Percentiles rank a stretch among this genome's conserved stretches.
These are phyloP conservation scores for Trypanosomatidae sp. DNA, from an alignment of 208 protist species.

Conservation along the genomic window DNA sequence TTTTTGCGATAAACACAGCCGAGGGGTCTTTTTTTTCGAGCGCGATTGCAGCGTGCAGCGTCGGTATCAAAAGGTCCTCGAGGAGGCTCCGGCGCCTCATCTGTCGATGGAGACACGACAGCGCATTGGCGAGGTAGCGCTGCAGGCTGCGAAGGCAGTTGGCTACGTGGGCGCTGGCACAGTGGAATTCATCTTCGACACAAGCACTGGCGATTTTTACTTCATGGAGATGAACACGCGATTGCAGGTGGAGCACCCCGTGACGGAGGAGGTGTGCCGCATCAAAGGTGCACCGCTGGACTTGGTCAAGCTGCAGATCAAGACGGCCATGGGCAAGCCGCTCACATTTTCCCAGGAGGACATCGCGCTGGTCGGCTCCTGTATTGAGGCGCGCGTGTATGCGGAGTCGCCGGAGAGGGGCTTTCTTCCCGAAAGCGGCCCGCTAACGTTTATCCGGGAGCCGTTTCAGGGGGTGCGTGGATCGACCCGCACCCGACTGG, in stretches of 20 bases:
- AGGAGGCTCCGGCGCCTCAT: slow-evolving; percentile 87
- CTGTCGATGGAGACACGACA: slow-evolving; percentile 52
- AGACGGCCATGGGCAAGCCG: slow-evolving; percentile 61
- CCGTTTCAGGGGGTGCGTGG: slow-evolving; percentile 36
- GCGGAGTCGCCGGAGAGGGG: slow-evolving; percentile 91
- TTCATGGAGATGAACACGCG: slow-evolving; percentile 99
- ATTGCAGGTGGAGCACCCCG: slow-evolving; percentile 95
- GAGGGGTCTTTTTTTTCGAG: slow-evolving; percentile 93
- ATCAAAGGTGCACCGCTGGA: slow-evolving; percentile 69
- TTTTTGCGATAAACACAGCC: slow-evolving; percentile 90
- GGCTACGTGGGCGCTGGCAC: slow-evolving; percentile 96
- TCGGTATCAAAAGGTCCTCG: slow-evolving; percentile 95
- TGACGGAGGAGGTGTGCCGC: slow-evolving; percentile 95
- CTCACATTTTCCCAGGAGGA: slow-evolving; percentile 83
- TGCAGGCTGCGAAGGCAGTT: slow-evolving; percentile 83
- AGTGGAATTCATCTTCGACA: slow-evolving; percentile 98
- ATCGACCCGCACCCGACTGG: slow-evolving; percentile 48
- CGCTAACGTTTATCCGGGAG: slow-evolving; percentile 29
- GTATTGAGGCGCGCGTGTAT: slow-evolving; percentile 95
- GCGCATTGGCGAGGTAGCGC: slow-evolving; percentile 82
- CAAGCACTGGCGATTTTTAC: slow-evolving; percentile 87
- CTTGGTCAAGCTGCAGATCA: slow-evolving; percentile 95
- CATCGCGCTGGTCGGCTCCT: slow-evolving; percentile 64
- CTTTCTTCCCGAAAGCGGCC: slow-evolving; percentile 83
- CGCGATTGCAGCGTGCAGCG: slow-evolving; percentile 96